phyloP scores from a whole-genome alignment of 176 grass and related monocot species.

The Luzula sylvatica region DNA sequence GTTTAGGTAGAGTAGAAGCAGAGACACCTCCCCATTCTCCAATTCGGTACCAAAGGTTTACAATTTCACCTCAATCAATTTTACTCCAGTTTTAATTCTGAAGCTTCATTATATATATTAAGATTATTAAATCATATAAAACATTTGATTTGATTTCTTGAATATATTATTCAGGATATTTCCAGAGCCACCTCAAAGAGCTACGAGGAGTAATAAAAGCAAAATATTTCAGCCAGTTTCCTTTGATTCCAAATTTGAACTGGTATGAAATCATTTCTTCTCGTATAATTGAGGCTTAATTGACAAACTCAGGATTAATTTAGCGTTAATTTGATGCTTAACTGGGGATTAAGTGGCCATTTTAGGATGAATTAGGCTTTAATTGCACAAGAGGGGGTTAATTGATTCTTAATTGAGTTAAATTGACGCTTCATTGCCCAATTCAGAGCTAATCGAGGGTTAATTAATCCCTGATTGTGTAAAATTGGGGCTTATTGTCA shows the following conservation, averaged over 20 bases:
- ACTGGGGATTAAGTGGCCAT: no score
- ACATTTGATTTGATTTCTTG: constrained; percentile 1
- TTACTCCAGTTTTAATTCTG: background rate
- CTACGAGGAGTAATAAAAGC: background rate
- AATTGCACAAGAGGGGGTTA: no score
- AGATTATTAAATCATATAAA: background rate
- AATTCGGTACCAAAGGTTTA: constrained; percentile 15
- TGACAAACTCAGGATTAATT: no score
- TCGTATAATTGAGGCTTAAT: no score
- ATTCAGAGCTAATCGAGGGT: no score
- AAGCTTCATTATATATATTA: background rate
- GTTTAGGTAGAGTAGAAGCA: constrained; percentile 16
- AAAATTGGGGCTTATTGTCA: no score
- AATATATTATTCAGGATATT: background rate
- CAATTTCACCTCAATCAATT: background rate
- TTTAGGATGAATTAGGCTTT: no score
- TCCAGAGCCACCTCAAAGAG: constrained; percentile 17
- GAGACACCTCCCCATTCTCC: constrained; percentile 17
- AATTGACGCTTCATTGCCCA: no score
- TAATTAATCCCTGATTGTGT: no score
- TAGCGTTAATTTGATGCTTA: no score
- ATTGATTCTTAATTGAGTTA: no score
- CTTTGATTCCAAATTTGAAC: constrained; percentile 4
- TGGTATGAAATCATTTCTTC: constrained; percentile 7
- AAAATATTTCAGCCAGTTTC: constrained; percentile 13